Evolutionary conservation across 176 grass and related monocot genomes (phyloP).

Genomic region (Chrysopogon serrulatus): DNA sequence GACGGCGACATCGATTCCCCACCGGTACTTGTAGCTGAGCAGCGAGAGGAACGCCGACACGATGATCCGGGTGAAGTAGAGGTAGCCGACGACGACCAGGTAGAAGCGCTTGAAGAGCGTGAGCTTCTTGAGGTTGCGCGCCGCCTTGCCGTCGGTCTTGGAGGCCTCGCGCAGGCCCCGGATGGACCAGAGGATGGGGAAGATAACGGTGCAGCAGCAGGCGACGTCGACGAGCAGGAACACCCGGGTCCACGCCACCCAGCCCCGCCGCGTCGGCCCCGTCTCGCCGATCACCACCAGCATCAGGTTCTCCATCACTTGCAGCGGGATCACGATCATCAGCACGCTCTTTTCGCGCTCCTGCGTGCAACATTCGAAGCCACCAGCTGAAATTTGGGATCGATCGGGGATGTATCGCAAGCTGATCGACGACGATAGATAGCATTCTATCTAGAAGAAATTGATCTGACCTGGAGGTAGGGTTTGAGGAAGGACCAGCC

Average conservation of each 20-base stretch:
- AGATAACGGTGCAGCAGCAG: conserved; percentile 67
- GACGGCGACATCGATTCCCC: conserved; percentile 37
- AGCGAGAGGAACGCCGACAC: conserved; percentile 26
- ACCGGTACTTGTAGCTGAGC: conserved; percentile 52
- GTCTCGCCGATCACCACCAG: conserved; percentile 53
- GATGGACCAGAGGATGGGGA: conserved; percentile 68
- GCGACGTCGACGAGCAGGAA: conserved; percentile 55
- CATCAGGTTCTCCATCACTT: conserved; percentile 60
- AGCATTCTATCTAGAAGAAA: not conserved
- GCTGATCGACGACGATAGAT: too few species aligned
- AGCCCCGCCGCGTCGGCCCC: conserved; percentile 31
- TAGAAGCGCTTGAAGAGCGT: conserved; percentile 75
- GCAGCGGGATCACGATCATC: conserved; percentile 53
- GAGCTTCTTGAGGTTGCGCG: conserved; percentile 59
- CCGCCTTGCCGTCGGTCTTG: conserved; percentile 63
- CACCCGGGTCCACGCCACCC: conserved; percentile 48
- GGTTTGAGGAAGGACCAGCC: conserved; percentile 61
- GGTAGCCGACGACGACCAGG: conserved; percentile 55
- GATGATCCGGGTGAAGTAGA: conserved; percentile 61
- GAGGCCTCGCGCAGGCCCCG: conserved; percentile 50
- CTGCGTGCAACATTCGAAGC: not conserved
- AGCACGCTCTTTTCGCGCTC: conserved; percentile 60
- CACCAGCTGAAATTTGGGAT: too few species aligned
- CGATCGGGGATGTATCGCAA: too few species aligned
- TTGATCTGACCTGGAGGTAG: conserved; percentile 37